phyloP scores from a whole-genome alignment of 2,329 filamentous ascomycete genomes.

The Neofusicoccum parvum region DNA sequence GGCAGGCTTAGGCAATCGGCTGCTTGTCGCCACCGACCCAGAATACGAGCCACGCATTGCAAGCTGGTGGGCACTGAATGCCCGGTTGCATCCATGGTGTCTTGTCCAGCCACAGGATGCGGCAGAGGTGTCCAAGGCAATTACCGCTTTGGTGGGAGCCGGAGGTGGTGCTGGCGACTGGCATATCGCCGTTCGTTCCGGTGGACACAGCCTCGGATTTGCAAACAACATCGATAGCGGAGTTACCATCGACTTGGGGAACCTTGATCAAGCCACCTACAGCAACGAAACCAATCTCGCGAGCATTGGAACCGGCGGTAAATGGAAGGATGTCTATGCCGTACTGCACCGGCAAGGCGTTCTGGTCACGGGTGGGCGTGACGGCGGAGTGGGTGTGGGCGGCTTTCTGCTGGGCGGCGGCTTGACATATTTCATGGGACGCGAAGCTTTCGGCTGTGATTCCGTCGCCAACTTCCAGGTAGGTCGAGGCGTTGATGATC shows the following conservation, averaged over 20 bases:
- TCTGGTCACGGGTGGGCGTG: conserved; percentile 30
- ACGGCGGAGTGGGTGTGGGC: conserved; percentile 29
- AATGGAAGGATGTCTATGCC: conserved; percentile 30
- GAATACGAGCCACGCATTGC: not conserved
- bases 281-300: conserved; percentile 27
- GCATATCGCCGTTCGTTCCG: not conserved
- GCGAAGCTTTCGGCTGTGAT: not conserved
- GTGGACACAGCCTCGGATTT: conserved; percentile 29
- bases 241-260: conserved; percentile 33
- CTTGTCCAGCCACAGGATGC: not conserved
- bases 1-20: not conserved
- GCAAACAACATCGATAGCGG: conserved; percentile 32
- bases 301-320: conserved; percentile 29
- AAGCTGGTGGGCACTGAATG: not conserved
- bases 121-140: not conserved
- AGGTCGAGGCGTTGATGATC: no score
- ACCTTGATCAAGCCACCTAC: conserved; percentile 29
- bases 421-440: not conserved
- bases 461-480: not conserved
- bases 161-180: not conserved
- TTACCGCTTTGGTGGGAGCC: not conserved
- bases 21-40: not conserved
- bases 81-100: not conserved
- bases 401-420: conserved; percentile 30
- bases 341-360: conserved; percentile 27